Percentiles rank a stretch among this genome's conserved stretches.
Evolutionary conservation across 768 basidiomycete genomes (phyloP).

Genomic region (Antrodiella citrinella): DNA sequence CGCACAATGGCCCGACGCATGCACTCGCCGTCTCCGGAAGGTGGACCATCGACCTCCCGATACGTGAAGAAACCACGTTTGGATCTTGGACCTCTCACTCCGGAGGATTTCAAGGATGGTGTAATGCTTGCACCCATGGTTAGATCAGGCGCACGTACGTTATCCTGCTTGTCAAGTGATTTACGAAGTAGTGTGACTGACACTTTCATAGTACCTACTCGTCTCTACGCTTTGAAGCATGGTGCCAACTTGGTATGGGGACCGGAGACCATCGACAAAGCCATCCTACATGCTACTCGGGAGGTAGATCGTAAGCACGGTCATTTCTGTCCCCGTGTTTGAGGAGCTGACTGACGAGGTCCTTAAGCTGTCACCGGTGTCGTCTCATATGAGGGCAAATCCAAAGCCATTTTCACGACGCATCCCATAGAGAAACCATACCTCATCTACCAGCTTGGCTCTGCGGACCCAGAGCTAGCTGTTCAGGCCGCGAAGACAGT

Average conservation of each 20-base stretch:
- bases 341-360: too few species aligned
- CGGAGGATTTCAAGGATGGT: slow-evolving; percentile 79
- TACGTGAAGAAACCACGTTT: slow-evolving; percentile 44
- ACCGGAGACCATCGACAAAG: slow-evolving; percentile 94
- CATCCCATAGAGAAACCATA: slow-evolving; percentile 94
- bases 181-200: too few species aligned
- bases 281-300: slow-evolving; percentile 79
- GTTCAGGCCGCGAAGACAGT: slow-evolving; percentile 87
- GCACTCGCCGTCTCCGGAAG: slow-evolving; percentile 36
- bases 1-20: slow-evolving; percentile 44
- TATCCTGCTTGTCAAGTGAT: slow-evolving; percentile 5
- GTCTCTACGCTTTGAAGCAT: slow-evolving; percentile 82
- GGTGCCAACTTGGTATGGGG: slow-evolving; percentile 95
- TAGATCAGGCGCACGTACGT: slow-evolving; percentile 80
- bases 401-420: slow-evolving; percentile 80
- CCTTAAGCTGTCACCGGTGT: slow-evolving; percentile 75
- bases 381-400: slow-evolving; percentile 78
- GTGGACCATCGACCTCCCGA: slow-evolving; percentile 26
- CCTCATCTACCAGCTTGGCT: slow-evolving; percentile 93
- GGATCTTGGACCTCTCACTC: slow-evolving; percentile 42
- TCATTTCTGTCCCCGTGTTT: too few species aligned
- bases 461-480: slow-evolving; percentile 81
- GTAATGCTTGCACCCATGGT: slow-evolving; percentile 99
- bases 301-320: slow-evolving; percentile 72
- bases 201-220: slow-evolving; percentile 68